Conservation (phyloP, 208 protist genomes). For the Trypanosoma boissoni region DNA sequence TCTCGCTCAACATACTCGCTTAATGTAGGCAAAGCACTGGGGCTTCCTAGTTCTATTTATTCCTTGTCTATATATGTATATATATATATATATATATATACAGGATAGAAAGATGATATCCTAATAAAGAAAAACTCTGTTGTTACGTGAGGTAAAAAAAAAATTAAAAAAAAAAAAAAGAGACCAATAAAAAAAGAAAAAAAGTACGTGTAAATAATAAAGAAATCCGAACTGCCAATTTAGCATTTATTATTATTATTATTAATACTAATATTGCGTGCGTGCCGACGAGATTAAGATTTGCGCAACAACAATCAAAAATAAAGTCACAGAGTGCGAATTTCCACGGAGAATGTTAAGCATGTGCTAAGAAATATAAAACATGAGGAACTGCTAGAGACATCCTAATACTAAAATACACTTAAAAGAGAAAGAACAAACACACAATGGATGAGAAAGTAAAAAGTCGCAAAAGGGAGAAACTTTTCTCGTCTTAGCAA, state of each 20-base stretch:
- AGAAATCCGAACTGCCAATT: not conserved
- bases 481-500: not conserved
- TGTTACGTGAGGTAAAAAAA: not conserved
- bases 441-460: conserved; percentile 1
- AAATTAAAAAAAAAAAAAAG: not conserved
- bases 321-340: no score
- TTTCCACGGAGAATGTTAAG: no score
- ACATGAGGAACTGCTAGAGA: not conserved
- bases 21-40: no score
- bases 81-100: no score
- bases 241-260: no score
- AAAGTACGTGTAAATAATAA: not conserved
- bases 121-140: not conserved
- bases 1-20: conserved; percentile 20
- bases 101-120: no score
- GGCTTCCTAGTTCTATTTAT: not conserved
- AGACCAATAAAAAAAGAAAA: not conserved
- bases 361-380: no score
- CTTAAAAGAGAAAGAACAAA: not conserved
- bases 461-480: not conserved
- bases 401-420: not conserved
- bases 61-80: no score
- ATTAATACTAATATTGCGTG: no score
- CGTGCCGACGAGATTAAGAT: no score
- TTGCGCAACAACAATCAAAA: no score